phyloP scores from a whole-genome alignment of 345 rosid genomes.

The Diplotaxis tenuifolia region DNA sequence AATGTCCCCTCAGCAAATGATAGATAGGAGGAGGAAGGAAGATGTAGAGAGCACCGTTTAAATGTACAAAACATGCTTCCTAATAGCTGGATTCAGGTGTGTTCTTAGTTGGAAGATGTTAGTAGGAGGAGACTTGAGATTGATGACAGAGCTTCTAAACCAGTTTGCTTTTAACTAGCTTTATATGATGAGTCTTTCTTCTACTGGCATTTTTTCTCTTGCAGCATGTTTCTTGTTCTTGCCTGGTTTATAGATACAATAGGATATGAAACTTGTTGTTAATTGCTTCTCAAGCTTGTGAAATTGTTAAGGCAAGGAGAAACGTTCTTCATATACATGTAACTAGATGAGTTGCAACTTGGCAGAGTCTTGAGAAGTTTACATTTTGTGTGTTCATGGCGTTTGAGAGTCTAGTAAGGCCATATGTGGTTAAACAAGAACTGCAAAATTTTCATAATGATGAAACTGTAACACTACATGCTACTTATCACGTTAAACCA shows the following conservation, averaged over 20 bases:
- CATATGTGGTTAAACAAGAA: conserved; percentile 20
- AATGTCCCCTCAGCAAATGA: conserved; percentile 77
- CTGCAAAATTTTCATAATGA: background rate
- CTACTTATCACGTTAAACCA: background rate
- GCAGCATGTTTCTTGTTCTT: conserved; percentile 15
- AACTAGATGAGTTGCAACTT: conserved; percentile 11
- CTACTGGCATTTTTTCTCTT: conserved; percentile 8
- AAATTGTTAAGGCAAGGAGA: background rate
- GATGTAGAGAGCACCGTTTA: conserved; percentile 27
- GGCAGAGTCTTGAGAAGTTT: background rate
- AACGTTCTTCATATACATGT: conserved; percentile 27
- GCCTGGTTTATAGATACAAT: conserved; percentile 29
- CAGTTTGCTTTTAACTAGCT: conserved; percentile 6
- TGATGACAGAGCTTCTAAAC: conserved; percentile 15
- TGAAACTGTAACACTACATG: background rate
- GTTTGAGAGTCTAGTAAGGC: background rate
- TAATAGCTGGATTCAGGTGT: conserved; percentile 31
- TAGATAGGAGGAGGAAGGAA: conserved; percentile 44
- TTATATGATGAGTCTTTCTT: conserved; percentile 19
- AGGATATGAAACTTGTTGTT: background rate
- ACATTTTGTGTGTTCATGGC: background rate
- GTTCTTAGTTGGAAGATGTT: conserved; percentile 29
- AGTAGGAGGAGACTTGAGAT: conserved; percentile 24
- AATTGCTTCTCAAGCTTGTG: conserved; percentile 1
- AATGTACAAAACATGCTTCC: conserved; percentile 22